Percentiles rank a stretch among this genome's conserved stretches.
phyloP scores from a whole-genome alignment of 1,284 basidiomycete genomes.

The Cystobasidium sp. region DNA sequence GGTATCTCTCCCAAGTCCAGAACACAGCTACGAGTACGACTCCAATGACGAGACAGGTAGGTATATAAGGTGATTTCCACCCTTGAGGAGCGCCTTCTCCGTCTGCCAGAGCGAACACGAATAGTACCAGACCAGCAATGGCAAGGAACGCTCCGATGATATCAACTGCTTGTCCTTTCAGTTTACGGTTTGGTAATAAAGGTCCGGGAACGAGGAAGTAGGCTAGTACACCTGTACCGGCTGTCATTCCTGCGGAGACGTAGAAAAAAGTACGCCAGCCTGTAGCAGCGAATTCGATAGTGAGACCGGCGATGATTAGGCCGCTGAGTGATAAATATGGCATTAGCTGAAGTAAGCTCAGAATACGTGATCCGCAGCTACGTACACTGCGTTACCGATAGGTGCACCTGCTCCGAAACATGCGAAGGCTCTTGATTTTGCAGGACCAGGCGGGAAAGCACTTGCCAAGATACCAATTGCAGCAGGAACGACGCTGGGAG shows the following conservation, averaged over 20 bases:
- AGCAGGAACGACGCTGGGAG: conserved; percentile 37
- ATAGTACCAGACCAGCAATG: conserved; percentile 73
- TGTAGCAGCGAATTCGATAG: conserved; percentile 13
- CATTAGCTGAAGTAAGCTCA: neutral
- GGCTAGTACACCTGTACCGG: conserved; percentile 63
- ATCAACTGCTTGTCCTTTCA: conserved; percentile 59
- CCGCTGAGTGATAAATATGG: conserved; percentile 13
- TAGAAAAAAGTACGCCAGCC: conserved; percentile 35
- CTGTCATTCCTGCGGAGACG: conserved; percentile 63
- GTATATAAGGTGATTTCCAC: conserved; percentile 56
- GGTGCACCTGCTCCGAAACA: conserved; percentile 69
- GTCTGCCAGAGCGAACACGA: conserved; percentile 78
- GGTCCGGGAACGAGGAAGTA: conserved; percentile 63
- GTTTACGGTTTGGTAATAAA: conserved; percentile 54
- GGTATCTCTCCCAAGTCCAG: conserved; percentile 69
- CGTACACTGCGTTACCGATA: conserved; percentile 72
- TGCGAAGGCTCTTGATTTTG: conserved; percentile 55
- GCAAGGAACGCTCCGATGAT: conserved; percentile 79
- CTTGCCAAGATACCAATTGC: conserved; percentile 55
- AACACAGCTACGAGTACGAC: conserved; percentile 67
- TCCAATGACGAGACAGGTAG: conserved; percentile 67
- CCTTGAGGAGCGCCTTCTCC: conserved; percentile 65
- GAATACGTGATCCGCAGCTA: neutral
- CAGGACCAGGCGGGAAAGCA: conserved; percentile 54
- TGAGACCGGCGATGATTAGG: conserved; percentile 25